These are phyloP conservation scores for Podaxis pistillaris DNA, from an alignment of 768 basidiomycete genomes.

Conservation along the genomic window DNA sequence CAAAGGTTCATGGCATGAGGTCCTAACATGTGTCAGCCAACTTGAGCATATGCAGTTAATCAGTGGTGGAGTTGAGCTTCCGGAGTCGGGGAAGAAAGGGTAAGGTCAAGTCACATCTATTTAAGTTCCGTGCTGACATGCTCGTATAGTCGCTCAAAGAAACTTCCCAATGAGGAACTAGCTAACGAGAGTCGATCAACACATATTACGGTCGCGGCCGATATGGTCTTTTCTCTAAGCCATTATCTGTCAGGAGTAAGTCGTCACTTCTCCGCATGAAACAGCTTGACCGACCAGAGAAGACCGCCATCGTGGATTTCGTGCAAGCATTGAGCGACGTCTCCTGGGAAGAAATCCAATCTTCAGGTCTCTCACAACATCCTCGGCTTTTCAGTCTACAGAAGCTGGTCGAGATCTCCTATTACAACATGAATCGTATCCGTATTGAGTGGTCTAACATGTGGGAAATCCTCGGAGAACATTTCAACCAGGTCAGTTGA, in stretches of 20 bases:
- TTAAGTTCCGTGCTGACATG: not conserved
- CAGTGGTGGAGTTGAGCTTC: slow-evolving; percentile 82
- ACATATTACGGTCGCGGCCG: slow-evolving; percentile 97
- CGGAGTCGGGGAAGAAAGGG: slow-evolving; percentile 80
- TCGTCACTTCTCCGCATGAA: slow-evolving; percentile 15
- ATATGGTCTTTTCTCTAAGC: slow-evolving; percentile 98
- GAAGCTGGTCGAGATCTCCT: slow-evolving; percentile 98
- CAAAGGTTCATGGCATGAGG: slow-evolving; percentile 95
- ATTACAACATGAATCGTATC: slow-evolving; percentile 99
- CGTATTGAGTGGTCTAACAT: slow-evolving; percentile 97
- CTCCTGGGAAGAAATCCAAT: slow-evolving; percentile 99
- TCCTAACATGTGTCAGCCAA: slow-evolving; percentile 96
- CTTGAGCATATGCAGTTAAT: slow-evolving; percentile 98
- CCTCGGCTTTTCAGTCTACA: slow-evolving; percentile 96
- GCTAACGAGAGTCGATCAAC: slow-evolving; percentile 97
- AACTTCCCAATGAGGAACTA: slow-evolving; percentile 85
- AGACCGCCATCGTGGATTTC: slow-evolving; percentile 98
- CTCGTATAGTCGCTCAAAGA: slow-evolving; percentile 45
- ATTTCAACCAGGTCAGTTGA: slow-evolving; percentile 89
- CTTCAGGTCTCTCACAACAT: slow-evolving; percentile 90
- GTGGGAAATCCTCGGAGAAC: slow-evolving; percentile 97
- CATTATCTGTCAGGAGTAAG: slow-evolving; percentile 92
- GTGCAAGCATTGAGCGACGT: slow-evolving; percentile 94
- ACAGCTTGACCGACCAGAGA: slow-evolving; percentile 9
- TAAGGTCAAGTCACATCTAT: slow-evolving; percentile 34